These are phyloP conservation scores for Phytophthora melonis DNA, from an alignment of 352 stramenopile species.

Conservation along the genomic window DNA sequence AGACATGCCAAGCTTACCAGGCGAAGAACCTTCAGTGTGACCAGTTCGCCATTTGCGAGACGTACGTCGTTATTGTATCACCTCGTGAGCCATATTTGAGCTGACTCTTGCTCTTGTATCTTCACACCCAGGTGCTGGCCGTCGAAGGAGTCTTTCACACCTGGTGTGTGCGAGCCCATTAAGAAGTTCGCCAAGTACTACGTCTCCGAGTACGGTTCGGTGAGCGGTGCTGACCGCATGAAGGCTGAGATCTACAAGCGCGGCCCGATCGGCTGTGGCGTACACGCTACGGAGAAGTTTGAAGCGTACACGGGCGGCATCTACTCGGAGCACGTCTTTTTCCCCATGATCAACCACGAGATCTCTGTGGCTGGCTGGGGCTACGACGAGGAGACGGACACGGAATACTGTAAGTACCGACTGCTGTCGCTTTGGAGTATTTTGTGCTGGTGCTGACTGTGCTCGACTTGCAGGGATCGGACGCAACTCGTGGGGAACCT, in stretches of 20 bases:
- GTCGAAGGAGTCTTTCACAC: conserved; percentile 88
- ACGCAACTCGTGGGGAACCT: conserved; percentile 93
- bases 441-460: conserved; percentile 4
- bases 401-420: conserved; percentile 85
- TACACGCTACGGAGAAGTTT: conserved; percentile 90
- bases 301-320: conserved; percentile 82
- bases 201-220: conserved; percentile 90
- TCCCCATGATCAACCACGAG: conserved; percentile 89
- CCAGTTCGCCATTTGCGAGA: conserved; percentile 84
- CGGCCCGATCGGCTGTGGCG: conserved; percentile 89
- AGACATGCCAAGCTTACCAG: conserved; percentile 94
- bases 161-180: conserved; percentile 83
- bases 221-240: conserved; percentile 89
- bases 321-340: conserved; percentile 87
- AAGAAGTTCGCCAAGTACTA: conserved; percentile 92
- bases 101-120: conserved; percentile 9
- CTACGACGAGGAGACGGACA: conserved; percentile 85
- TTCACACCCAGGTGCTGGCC: conserved; percentile 75
- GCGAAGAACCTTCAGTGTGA: conserved; percentile 86
- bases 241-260: conserved; percentile 94
- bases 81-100: background rate
- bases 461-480: conserved; percentile 69
- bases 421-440: background rate
- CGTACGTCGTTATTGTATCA: conserved; percentile 43
- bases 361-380: conserved; percentile 92